Evolutionary conservation across 1,284 basidiomycete genomes (phyloP), one percentile per base, ranked within the genome.

Genomic region (Apiotrichum sp.): DNA sequence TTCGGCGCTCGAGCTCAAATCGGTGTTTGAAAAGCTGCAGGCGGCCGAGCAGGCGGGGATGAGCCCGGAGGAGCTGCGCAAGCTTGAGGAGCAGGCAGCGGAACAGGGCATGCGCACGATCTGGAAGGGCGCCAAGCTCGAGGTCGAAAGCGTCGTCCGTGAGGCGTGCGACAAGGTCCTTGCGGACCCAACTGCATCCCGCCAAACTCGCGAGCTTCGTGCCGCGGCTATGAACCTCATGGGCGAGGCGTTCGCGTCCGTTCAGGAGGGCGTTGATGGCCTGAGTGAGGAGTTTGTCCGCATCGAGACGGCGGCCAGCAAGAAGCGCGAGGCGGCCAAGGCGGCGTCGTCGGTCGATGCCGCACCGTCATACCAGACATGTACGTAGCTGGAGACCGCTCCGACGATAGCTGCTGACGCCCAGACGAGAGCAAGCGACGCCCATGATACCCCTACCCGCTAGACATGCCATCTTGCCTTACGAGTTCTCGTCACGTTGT

Each of bases 1-100:
- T 29, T 65, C 69, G 34, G 93, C 93, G 0, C 86, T 96, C 58
- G 93, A 96, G 70, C 83, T 99, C 57, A 98, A 98, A 76, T 80
- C 82, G 36, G 91, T 98, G 1, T 99, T 98, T 63, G 93, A 98
- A 67, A 91, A 93, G 72, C 86, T 99, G 53, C 89, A 95, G 74
- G 86, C 85, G 0, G 92, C 92, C 0, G 93, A 95, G 73, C 86
- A 89, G 69, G 84, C 87, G 1, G 96, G 95, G 1, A 80, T 97
- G 52, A 82, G 81, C 3, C 84, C 89, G 0, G 95, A 96, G 58
- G 88, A 93, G 71, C 87, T 88, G 78, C 84, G 84, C 68, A 86
- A 89, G 64, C 79, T 99, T 2, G 96, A 99, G 71, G 95, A 98
- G 68, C 88, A 92, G 69, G 95, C 95, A 1, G 93, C 96, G 0